phyloP scores from a whole-genome alignment of 1,284 basidiomycete species.

The Tausonia pullulans region DNA sequence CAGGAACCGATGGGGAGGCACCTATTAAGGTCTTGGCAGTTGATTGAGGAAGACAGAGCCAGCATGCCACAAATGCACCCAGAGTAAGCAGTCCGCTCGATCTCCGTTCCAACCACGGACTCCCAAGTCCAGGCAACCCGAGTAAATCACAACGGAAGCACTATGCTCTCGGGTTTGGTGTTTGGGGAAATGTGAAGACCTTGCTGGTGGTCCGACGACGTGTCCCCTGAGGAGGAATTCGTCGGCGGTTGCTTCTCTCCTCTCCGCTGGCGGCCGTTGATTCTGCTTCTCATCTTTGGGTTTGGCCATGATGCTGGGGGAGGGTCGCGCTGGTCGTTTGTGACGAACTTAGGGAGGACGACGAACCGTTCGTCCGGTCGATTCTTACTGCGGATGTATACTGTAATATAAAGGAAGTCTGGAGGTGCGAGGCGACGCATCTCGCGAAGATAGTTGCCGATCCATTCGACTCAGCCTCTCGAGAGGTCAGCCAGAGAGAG shows the following conservation, averaged over 20 bases:
- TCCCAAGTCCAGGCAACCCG: constrained; percentile 12
- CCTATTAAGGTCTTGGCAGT: background rate
- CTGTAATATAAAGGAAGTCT: constrained; percentile 12
- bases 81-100: constrained; percentile 5
- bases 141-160: background rate
- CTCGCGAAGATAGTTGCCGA: constrained; percentile 11
- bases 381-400: constrained; percentile 15
- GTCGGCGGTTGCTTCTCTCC: background rate
- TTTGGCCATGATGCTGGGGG: background rate
- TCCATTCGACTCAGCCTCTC: constrained; percentile 12
- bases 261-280: background rate
- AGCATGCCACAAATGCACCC: constrained; percentile 2
- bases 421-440: constrained; percentile 11
- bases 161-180: background rate
- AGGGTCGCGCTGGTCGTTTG: constrained; percentile 7
- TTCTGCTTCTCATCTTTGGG: background rate
- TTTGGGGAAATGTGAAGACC: no score
- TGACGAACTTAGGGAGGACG: constrained; percentile 12
- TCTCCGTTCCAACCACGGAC: constrained; percentile 5
- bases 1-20: constrained; percentile 15
- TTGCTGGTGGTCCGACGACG: no score
- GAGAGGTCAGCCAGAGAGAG: background rate
- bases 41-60: background rate
- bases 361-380: background rate
- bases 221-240: no score